Conservation (phyloP, 225 moss, liverwort and hornwort genomes). For the Pleurozium schreberi region DNA sequence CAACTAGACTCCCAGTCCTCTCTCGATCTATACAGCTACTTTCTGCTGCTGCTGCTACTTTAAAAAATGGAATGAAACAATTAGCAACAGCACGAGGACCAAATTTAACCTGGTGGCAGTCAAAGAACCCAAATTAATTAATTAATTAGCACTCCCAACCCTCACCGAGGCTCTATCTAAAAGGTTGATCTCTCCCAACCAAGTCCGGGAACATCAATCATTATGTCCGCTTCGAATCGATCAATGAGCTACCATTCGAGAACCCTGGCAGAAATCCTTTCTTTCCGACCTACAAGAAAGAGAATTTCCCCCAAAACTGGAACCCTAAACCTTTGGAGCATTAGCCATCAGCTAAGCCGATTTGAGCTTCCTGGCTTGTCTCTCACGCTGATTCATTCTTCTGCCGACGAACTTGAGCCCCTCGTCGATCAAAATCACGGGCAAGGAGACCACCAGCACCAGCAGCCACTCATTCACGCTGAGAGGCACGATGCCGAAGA, state of each 20-base stretch:
- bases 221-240: slow-evolving; percentile 5
- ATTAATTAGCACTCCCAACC: neutral
- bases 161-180: neutral
- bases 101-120: neutral
- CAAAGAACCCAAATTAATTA: neutral
- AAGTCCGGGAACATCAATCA: neutral
- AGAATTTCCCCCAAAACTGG: neutral
- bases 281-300: neutral
- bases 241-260: neutral
- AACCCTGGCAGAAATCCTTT: neutral
- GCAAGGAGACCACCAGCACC: slow-evolving; percentile 71
- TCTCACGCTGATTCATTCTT: slow-evolving; percentile 51
- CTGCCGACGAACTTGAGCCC: slow-evolving; percentile 85
- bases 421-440: slow-evolving; percentile 86
- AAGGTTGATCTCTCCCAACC: neutral
- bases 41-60: neutral
- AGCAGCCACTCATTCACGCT: slow-evolving; percentile 88
- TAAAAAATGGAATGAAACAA: slow-evolving; percentile 9
- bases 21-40: slow-evolving; percentile 17
- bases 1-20: neutral
- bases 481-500: slow-evolving; percentile 86
- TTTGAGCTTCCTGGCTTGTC: slow-evolving; percentile 54
- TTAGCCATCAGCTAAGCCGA: slow-evolving; percentile 1
- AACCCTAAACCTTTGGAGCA: neutral
- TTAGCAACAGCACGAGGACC: neutral